Evolutionary conservation across 495 filamentous ascomycete species (phyloP), one percentile per base, ranked within the genome.

Genomic region (Neurospora tetraspora): DNA sequence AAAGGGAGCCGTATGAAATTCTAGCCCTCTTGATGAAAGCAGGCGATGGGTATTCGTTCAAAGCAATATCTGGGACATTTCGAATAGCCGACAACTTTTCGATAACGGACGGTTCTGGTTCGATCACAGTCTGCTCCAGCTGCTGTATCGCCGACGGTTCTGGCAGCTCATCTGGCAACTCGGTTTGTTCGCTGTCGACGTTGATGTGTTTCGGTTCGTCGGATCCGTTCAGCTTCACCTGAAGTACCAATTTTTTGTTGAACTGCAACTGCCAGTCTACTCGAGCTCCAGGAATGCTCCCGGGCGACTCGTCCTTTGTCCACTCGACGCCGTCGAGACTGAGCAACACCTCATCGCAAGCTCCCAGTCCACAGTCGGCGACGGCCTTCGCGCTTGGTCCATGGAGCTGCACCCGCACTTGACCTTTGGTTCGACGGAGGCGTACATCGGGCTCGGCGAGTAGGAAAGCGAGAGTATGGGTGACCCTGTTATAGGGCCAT

Each of bases 401-500:
- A n/a, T 84, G 85, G 76, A 99, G 94, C 65, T 90, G 85, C 40
- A 94, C 85, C 14, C 93, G 88, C n/a, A 97, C 90, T 81, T 97
- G 94, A 20, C 96, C 96, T 73, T 88, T 91, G 39, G 83, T 84
- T 31, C 87, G 86, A 23, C 96, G 93, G 40, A 97, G 88, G 47
- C 93, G 91, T 76, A 96, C 92, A 77, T 99, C 94, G 34, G 91
- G 89, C 71, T 98, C 96, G 12, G 91, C 91, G 5, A 97, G 86
- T 3, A 94, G 87, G 39, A 99, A 87, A 69, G 93, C 89, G 74
- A 93, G 82, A 11, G 89, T 89, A 45, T 86, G 85, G 8, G 86
- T 90, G 16, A 92, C 91, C 7, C 90, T 90, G 40, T 92, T 97
- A 80, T 92, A 99, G 0, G 96, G 96, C 95, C 96, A 98, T 65